These are phyloP conservation scores for Graphilbum sp. DNA, from an alignment of 2,329 filamentous ascomycete genomes.

Conservation along the genomic window DNA sequence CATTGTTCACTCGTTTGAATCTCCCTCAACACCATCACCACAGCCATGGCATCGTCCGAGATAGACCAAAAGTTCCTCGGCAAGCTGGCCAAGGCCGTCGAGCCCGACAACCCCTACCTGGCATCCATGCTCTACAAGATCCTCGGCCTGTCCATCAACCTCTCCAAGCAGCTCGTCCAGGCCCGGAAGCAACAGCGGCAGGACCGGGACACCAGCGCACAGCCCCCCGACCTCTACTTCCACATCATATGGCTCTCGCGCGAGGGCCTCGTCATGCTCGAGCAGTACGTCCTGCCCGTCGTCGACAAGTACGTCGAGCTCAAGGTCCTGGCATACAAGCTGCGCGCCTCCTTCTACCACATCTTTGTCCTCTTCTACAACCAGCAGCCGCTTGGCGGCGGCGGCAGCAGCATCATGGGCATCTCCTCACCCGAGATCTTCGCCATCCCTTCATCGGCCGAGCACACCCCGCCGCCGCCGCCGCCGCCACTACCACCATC, in stretches of 20 bases:
- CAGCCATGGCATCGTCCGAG: slow-evolving; percentile 79
- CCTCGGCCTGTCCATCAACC: slow-evolving; percentile 73
- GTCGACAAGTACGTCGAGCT: slow-evolving; percentile 65
- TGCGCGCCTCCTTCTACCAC: slow-evolving; percentile 89
- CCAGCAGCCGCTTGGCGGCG: slow-evolving; percentile 59
- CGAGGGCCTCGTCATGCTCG: slow-evolving; percentile 76
- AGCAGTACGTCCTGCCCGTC: slow-evolving; percentile 75
- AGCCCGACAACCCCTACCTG: slow-evolving; percentile 61
- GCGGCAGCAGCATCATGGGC: no score
- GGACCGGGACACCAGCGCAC: slow-evolving; percentile 63
- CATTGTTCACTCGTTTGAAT: no score
- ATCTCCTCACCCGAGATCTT: slow-evolving; percentile 31
- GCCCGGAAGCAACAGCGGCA: slow-evolving; percentile 70
- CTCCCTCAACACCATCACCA: no score
- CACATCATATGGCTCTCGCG: slow-evolving; percentile 93
- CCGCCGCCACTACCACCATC: no score
- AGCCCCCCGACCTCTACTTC: slow-evolving; percentile 63
- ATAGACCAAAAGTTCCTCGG: slow-evolving; percentile 96
- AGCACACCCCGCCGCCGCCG: slow-evolving; percentile 18
- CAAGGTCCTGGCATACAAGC: slow-evolving; percentile 78
- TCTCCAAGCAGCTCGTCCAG: slow-evolving; percentile 67
- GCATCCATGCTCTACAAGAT: slow-evolving; percentile 79
- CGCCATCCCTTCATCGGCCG: slow-evolving; percentile 15
- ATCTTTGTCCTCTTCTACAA: slow-evolving; percentile 96
- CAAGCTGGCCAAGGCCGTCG: slow-evolving; percentile 67